Conservation (phyloP, 805 yeast genomes). For the Kluyveromyces dobzhanskii region DNA sequence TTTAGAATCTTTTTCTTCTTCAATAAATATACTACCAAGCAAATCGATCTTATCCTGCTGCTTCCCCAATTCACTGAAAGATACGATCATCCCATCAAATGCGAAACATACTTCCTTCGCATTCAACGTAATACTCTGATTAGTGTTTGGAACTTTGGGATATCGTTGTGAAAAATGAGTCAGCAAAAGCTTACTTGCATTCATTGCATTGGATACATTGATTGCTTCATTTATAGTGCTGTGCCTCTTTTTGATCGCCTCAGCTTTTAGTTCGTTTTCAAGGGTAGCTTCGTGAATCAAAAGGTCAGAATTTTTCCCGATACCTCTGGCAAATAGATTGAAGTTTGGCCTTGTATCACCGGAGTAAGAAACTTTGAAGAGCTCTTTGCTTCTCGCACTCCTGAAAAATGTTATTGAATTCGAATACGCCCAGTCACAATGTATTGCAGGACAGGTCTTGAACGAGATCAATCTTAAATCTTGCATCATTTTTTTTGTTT, state of each 20-base stretch:
- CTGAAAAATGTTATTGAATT: constrained; percentile 43
- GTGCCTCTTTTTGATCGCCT: constrained; percentile 77
- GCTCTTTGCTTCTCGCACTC: constrained; percentile 15
- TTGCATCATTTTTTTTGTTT: constrained; percentile 31
- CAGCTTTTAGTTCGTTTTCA: constrained; percentile 67
- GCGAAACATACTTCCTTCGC: constrained; percentile 41
- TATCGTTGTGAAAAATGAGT: constrained; percentile 94
- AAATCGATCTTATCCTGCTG: constrained; percentile 24
- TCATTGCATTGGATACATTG: constrained; percentile 59
- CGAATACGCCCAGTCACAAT: constrained; percentile 78
- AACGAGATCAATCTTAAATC: constrained; percentile 39
- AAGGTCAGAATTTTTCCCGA: constrained; percentile 62
- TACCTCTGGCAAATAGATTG: constrained; percentile 43
- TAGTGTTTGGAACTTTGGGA: constrained; percentile 43
- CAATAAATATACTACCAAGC: constrained; percentile 26
- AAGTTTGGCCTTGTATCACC: constrained; percentile 90
- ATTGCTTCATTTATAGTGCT: constrained; percentile 87
- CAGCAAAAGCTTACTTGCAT: constrained; percentile 57
- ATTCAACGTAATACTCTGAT: constrained; percentile 20
- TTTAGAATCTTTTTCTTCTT: constrained; percentile 25
- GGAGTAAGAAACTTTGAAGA: constrained; percentile 74
- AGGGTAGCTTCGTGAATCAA: constrained; percentile 91
- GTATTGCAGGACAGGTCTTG: constrained; percentile 67
- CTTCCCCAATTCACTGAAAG: constrained; percentile 36
- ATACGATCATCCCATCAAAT: constrained; percentile 56